These are phyloP conservation scores for Puccinia triticina DNA, from an alignment of 1,284 basidiomycete species.

Conservation along the genomic window DNA sequence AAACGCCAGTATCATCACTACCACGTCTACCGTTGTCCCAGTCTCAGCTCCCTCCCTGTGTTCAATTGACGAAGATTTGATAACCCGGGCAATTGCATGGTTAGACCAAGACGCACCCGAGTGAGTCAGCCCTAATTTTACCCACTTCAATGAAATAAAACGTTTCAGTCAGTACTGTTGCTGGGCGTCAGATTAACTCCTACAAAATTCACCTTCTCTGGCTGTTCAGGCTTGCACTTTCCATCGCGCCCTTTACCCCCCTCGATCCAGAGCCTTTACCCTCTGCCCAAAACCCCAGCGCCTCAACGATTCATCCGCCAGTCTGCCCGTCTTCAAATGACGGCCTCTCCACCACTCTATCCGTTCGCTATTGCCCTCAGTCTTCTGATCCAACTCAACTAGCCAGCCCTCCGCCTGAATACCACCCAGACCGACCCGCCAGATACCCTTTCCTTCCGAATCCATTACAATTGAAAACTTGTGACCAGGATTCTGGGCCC, in stretches of 20 bases:
- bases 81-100: slow-evolving; percentile 13
- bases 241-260: not conserved
- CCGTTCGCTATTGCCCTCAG: not conserved
- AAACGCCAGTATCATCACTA: not conserved
- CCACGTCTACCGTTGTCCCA: not conserved
- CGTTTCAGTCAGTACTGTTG: not conserved
- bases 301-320: not conserved
- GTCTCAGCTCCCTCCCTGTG: not conserved
- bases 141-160: not conserved
- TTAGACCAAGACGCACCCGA: slow-evolving; percentile 1
- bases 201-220: not conserved
- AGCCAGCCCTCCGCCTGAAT: not conserved
- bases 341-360: not conserved
- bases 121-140: not conserved
- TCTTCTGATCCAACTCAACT: not conserved
- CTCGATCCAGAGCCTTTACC: not conserved
- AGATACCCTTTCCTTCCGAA: not conserved
- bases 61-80: slow-evolving; percentile 3
- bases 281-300: not conserved
- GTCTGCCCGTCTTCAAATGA: not conserved
- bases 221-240: not conserved
- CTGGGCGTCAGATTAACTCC: not conserved
- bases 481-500: not conserved
- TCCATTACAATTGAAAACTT: not conserved
- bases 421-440: not conserved